Conservation (phyloP, 495 filamentous ascomycete species). For the Penicillium malachiteum region DNA sequence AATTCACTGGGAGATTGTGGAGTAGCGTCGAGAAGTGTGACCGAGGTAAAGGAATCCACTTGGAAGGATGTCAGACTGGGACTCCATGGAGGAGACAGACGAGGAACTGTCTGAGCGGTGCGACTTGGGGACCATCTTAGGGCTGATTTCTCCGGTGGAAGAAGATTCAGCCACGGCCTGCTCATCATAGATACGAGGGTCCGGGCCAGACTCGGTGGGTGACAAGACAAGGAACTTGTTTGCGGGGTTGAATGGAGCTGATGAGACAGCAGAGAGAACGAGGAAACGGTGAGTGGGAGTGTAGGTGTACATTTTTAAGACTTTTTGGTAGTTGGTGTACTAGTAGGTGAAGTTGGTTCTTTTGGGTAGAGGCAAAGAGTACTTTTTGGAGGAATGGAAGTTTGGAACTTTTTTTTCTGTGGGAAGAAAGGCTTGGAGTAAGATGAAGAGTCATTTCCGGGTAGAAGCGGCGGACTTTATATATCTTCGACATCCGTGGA, state of each 20-base stretch:
- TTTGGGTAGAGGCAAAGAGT: background rate
- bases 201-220: constrained; percentile 37
- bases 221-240: constrained; percentile 37
- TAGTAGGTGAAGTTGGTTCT: background rate
- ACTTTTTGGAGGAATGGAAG: background rate
- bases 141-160: constrained; percentile 8
- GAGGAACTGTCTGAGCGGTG: constrained; percentile 25
- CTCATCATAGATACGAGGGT: constrained; percentile 24
- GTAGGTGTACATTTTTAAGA: constrained; percentile 37
- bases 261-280: constrained; percentile 27
- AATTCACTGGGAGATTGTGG: constrained; percentile 9
- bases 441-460: constrained; percentile 5
- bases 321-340: constrained; percentile 2
- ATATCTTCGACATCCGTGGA: constrained; percentile 15
- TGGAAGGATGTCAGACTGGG: constrained; percentile 19
- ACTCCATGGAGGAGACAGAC: constrained; percentile 22
- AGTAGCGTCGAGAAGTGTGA: constrained; percentile 15
- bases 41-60: constrained; percentile 36
- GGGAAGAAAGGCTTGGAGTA: constrained; percentile 2
- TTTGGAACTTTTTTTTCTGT: background rate
- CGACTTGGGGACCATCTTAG: constrained; percentile 7
- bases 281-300: constrained; percentile 39
- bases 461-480: constrained; percentile 37
- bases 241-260: constrained; percentile 21
- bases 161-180: constrained; percentile 19